Percentiles rank a stretch among this genome's conserved stretches.
phyloP scores from a whole-genome alignment of 202 grass and related monocot genomes.

The Carex sylvatica region DNA sequence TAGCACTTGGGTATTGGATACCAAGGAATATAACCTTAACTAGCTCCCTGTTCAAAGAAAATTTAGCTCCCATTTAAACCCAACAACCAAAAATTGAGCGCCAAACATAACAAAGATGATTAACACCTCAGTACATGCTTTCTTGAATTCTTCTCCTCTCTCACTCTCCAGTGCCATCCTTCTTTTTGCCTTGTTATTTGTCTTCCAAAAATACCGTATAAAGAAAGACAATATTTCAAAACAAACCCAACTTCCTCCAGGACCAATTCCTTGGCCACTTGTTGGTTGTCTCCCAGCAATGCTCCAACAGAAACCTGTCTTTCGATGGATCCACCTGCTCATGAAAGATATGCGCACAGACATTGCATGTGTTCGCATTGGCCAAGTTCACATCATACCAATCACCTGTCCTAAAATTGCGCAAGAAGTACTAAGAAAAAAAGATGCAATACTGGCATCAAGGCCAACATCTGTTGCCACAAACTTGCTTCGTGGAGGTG shows the following conservation, averaged over 20 bases:
- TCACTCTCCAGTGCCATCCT: neutral
- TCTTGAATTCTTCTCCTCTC: neutral
- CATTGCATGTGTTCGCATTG: slow-evolving; percentile 42
- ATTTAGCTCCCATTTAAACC: too few species aligned
- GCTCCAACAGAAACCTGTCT: slow-evolving; percentile 33
- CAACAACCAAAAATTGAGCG: neutral
- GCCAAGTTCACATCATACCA: slow-evolving; percentile 33
- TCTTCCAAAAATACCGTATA: neutral
- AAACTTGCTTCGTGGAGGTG: slow-evolving; percentile 5
- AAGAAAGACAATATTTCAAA: neutral
- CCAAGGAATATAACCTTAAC: too few species aligned
- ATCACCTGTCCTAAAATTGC: slow-evolving; percentile 40
- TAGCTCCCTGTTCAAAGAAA: too few species aligned
- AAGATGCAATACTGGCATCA: slow-evolving; percentile 55
- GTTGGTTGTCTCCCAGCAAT: slow-evolving; percentile 42
- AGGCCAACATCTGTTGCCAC: slow-evolving; percentile 46
- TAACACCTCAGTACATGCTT: neutral
- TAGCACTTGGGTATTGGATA: too few species aligned
- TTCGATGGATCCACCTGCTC: slow-evolving; percentile 43
- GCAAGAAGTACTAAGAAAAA: slow-evolving; percentile 44
- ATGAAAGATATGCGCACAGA: slow-evolving; percentile 18
- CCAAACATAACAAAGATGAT: neutral
- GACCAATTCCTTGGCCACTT: slow-evolving; percentile 29
- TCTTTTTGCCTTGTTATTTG: neutral
- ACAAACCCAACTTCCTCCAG: slow-evolving; percentile 23